Evolutionary conservation across 208 protist genomes (phyloP).

Genomic region (Borovskyia barvae): DNA sequence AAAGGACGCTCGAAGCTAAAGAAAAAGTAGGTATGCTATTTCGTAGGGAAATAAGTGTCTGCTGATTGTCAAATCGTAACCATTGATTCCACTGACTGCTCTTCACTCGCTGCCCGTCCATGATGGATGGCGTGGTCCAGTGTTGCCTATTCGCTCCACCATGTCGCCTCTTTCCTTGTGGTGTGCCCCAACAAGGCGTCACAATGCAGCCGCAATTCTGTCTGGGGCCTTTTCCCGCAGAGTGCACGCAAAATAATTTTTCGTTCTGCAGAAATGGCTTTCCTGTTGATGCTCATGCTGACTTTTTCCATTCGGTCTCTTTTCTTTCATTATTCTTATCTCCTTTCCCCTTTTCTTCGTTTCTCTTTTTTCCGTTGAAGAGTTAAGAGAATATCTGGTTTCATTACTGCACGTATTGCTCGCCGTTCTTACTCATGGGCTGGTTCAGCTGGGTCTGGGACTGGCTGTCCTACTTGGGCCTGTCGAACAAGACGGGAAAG

Average conservation of each 20-base stretch:
- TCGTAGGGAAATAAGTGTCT: no score
- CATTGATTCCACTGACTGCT: no score
- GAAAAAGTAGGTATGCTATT: no score
- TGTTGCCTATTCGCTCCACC: no score
- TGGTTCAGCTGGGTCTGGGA: conserved; percentile 94
- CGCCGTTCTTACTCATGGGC: conserved; percentile 35
- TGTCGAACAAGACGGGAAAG: conserved; percentile 88
- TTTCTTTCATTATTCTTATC: neutral
- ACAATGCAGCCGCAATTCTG: no score
- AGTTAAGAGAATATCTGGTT: neutral
- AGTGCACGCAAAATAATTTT: neutral
- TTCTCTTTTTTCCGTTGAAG: conserved; percentile 23
- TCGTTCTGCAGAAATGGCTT: neutral
- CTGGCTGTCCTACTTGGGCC: conserved; percentile 90
- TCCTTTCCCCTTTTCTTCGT: conserved; percentile 10
- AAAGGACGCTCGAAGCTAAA: conserved; percentile 88
- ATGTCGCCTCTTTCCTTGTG: no score
- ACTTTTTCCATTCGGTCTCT: conserved; percentile 1
- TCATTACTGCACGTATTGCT: neutral
- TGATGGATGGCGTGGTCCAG: no score
- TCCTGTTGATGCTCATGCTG: no score
- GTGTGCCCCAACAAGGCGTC: no score
- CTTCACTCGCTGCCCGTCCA: neutral
- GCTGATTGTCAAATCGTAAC: neutral
- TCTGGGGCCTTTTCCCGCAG: no score